Conservation (phyloP, 805 yeast species). For the Wickerhamiella spandovensis region DNA sequence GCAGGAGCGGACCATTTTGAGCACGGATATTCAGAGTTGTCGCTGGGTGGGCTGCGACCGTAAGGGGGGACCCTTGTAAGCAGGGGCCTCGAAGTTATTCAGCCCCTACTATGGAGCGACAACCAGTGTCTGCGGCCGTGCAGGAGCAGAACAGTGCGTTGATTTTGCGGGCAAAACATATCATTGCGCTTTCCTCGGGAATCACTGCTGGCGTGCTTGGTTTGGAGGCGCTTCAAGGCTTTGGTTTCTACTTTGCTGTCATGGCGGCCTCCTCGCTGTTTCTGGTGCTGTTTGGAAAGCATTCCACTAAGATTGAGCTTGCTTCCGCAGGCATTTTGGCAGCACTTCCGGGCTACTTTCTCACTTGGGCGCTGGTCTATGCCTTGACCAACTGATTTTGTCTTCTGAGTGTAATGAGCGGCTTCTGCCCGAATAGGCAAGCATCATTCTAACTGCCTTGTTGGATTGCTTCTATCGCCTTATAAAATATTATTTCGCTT, state of each 20-base stretch:
- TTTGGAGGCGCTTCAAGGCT: constrained; percentile 37
- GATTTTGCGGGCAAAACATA: constrained; percentile 23
- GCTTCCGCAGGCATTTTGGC: constrained; percentile 8
- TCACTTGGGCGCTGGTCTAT: constrained; percentile 17
- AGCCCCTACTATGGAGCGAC: background rate
- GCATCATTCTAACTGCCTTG: no score
- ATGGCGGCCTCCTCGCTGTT: constrained; percentile 21
- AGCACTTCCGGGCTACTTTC: constrained; percentile 14
- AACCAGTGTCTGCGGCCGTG: background rate
- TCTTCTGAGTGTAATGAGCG: no score
- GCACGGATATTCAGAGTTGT: no score
- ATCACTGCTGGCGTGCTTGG: constrained; percentile 42
- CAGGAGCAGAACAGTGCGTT: background rate
- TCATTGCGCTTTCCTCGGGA: constrained; percentile 39
- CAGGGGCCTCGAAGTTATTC: background rate
- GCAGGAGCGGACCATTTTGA: constrained; percentile 47
- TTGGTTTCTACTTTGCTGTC: constrained; percentile 28
- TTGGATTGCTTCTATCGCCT: no score
- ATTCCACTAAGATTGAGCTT: constrained; percentile 6
- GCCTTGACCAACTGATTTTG: background rate
- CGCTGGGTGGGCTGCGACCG: no score
- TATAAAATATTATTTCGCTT: no score
- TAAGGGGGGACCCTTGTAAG: background rate
- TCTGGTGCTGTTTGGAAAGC: constrained; percentile 1
- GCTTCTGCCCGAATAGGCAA: no score